Conservation (phyloP, 1,284 basidiomycete genomes). For the Ustilago lituana region DNA sequence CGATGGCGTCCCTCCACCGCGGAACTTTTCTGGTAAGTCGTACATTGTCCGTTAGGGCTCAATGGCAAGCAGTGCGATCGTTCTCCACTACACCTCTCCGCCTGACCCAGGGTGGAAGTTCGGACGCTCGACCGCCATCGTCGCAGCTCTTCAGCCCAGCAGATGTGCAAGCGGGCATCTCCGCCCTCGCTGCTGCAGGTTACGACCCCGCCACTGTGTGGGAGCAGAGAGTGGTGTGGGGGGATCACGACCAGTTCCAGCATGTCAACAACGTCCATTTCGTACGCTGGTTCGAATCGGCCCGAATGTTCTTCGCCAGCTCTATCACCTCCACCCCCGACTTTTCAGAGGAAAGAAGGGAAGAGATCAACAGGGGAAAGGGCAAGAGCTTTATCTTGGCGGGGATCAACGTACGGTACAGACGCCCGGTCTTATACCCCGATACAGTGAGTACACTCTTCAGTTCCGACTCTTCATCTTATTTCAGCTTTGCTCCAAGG, state of each 20-base stretch:
- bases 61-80: background rate
- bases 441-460: constrained; percentile 33
- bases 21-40: too few relatives aligned
- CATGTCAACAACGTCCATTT: constrained; percentile 64
- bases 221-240: constrained; percentile 56
- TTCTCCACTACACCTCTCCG: background rate
- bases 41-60: too few relatives aligned
- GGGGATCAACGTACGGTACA: constrained; percentile 54
- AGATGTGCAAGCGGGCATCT: constrained; percentile 14
- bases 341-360: constrained; percentile 14
- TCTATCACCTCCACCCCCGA: background rate
- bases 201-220: constrained; percentile 27
- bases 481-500: too few relatives aligned
- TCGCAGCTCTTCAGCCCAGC: constrained; percentile 3
- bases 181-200: constrained; percentile 3
- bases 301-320: constrained; percentile 52
- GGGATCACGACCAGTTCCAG: constrained; percentile 55
- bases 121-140: constrained; percentile 21
- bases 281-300: constrained; percentile 57
- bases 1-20: too few relatives aligned
- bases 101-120: too few relatives aligned
- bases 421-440: constrained; percentile 53
- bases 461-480: too few relatives aligned
- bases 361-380: constrained; percentile 46
- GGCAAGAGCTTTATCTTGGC: constrained; percentile 57